Evolutionary conservation across 140 eudicot genomes (phyloP), one percentile per base, ranked within the genome.

Genomic region (Flaveria floridana): DNA sequence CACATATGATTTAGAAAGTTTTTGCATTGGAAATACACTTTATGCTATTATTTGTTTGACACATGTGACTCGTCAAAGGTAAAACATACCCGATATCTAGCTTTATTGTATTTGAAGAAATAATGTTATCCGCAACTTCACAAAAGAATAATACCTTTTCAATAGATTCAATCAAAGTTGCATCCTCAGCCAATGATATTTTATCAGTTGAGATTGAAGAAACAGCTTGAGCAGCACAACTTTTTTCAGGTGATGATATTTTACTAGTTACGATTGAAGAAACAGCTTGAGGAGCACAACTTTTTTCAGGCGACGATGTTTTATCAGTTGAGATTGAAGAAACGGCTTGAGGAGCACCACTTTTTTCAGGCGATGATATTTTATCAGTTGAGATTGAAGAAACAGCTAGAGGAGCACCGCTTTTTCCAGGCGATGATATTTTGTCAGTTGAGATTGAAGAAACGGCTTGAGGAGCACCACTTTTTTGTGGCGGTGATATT

Each of bases 181-280:
- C 34, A 10, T 58, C 10, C 37, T 58, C 89, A 42, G 83, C 78
- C 71, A 64, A 75, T 69, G 89, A 70, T 73, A 74, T 59, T 72
- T 74, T 34, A 34, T 34, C 41, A 34, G 8, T 6, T 34, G 41
- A 34, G 41, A 34, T 34, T 5, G 41, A 34, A 4, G 41, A 78
- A 15, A 25, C 73, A 21, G 52, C 76, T 47, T 68, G 81, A 44
- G 87, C 66, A 61, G 39, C 63, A 71, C 48, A 42, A 68, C 14
- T 55, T 55, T 18, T 55, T 55, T 55, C 62, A 1, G 62, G 37
- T 4, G 37, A 30, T 4, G 37, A 30, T 30, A 30, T 30, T 30
- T 30, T 30, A 30, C 4, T 4, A 30, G 37, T 30, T 30, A 30
- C 3, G 37, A 30, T 30, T 30, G 37, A 30, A 30, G 37, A 78